phyloP scores from a whole-genome alignment of 345 rosid species.

The Syzygium aromaticum region DNA sequence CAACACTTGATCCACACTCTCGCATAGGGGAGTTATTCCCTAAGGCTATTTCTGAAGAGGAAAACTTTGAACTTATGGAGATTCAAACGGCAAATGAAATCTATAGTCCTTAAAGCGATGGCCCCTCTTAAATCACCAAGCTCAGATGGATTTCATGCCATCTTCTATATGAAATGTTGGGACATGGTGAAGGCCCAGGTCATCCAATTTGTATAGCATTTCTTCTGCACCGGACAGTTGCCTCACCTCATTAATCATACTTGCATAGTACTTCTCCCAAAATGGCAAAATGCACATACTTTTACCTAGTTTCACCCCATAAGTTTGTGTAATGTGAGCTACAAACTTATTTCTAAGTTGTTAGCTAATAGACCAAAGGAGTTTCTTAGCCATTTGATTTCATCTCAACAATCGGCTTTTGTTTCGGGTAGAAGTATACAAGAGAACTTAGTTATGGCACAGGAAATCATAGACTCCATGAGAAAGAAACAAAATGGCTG shows the following conservation, averaged over 20 bases:
- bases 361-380: neutral
- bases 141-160: neutral
- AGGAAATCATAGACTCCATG: neutral
- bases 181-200: too few species aligned
- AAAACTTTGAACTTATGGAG: neutral
- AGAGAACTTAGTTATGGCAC: neutral
- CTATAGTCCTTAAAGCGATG: neutral
- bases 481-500: neutral
- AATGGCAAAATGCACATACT: neutral
- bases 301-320: neutral
- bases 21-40: neutral
- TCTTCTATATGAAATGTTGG: neutral
- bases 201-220: neutral
- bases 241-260: neutral
- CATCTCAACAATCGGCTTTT: neutral
- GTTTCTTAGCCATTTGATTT: accelerated
- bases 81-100: too few species aligned
- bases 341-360: neutral
- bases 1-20: neutral
- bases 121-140: neutral
- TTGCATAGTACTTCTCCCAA: neutral
- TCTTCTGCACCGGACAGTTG: neutral
- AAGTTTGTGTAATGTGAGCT: neutral
- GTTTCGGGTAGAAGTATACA: neutral
- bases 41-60: neutral